Evolutionary conservation across 768 basidiomycete species (phyloP).

Genomic region (Termitomyces sp.): DNA sequence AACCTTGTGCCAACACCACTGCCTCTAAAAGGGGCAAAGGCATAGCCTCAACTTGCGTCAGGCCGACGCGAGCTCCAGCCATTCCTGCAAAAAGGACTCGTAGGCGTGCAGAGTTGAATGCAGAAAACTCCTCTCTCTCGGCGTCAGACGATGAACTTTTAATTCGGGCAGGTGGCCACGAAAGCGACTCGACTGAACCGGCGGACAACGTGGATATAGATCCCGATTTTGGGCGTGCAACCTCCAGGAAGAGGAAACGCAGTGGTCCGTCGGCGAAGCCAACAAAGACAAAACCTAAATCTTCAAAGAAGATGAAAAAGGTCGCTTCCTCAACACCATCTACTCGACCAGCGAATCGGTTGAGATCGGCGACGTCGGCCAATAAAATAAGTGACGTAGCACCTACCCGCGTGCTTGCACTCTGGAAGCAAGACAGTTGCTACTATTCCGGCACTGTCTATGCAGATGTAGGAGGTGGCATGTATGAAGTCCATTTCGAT

Average conservation of each 20-base stretch:
- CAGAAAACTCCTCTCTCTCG: slow-evolving; percentile 13
- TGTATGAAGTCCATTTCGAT: slow-evolving; percentile 63
- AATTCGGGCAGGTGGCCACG: slow-evolving; percentile 16
- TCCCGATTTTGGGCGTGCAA: slow-evolving; percentile 24
- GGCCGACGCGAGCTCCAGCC: slow-evolving; percentile 6
- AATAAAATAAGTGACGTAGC: slow-evolving; percentile 17
- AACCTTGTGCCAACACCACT: not conserved
- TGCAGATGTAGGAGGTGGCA: slow-evolving; percentile 26
- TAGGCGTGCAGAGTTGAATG: slow-evolving; percentile 21
- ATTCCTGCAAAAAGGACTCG: slow-evolving; percentile 2
- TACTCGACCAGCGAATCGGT: slow-evolving; percentile 35
- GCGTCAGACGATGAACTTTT: slow-evolving; percentile 28
- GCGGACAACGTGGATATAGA: slow-evolving; percentile 43
- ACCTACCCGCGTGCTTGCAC: slow-evolving; percentile 65
- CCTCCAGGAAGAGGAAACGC: slow-evolving; percentile 49
- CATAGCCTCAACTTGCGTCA: slow-evolving; percentile 4
- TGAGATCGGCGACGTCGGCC: slow-evolving; percentile 35
- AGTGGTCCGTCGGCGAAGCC: slow-evolving; percentile 21
- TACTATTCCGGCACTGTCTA: slow-evolving; percentile 64
- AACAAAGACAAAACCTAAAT: slow-evolving; percentile 21
- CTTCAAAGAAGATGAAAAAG: slow-evolving; percentile 24
- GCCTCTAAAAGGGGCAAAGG: slow-evolving; percentile 8
- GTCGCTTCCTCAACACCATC: slow-evolving; percentile 26
- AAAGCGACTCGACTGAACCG: slow-evolving; percentile 38
- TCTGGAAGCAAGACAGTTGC: slow-evolving; percentile 59